Evolutionary conservation across 2,329 filamentous ascomycete species (phyloP).

Genomic region (Orbilia blumenaviensis): DNA sequence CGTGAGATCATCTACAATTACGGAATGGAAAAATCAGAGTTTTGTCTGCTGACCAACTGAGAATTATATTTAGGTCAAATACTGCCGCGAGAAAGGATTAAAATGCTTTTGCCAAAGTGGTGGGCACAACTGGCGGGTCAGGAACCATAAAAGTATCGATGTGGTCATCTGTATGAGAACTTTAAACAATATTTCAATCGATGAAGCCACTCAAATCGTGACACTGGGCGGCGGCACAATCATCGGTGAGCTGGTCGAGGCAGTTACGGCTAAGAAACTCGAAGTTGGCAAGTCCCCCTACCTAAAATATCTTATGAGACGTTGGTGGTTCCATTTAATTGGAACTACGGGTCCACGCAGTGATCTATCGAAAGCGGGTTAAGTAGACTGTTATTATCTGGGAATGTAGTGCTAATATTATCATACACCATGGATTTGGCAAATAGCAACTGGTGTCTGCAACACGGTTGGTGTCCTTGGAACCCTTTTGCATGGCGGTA

Average conservation of each 20-base stretch:
- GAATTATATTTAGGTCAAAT: conserved; percentile 30
- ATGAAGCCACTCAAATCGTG: conserved; percentile 32
- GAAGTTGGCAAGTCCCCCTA: conserved; percentile 25
- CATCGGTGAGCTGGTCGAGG: conserved; percentile 42
- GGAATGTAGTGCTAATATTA: not conserved
- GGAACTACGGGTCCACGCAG: not conserved
- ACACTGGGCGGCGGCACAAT: conserved; percentile 54
- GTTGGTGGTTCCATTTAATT: not conserved
- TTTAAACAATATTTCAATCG: conserved; percentile 34
- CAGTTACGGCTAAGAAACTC: conserved; percentile 12
- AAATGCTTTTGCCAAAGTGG: conserved; percentile 44
- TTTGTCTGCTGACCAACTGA: not conserved
- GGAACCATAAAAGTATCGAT: conserved; percentile 15
- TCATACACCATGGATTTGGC: not conserved
- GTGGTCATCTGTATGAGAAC: conserved; percentile 48
- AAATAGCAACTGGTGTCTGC: conserved; percentile 34
- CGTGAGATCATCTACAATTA: not conserved
- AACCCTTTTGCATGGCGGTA: conserved; percentile 36
- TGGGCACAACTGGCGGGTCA: conserved; percentile 31
- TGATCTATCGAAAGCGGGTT: not conserved
- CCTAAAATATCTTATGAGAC: not conserved
- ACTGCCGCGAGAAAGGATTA: conserved; percentile 25
- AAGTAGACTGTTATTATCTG: not conserved
- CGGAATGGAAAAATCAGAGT: not conserved
- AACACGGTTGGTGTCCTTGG: conserved; percentile 39